phyloP scores from a whole-genome alignment of 495 filamentous ascomycete species.

The Penicillium antarcticum region DNA sequence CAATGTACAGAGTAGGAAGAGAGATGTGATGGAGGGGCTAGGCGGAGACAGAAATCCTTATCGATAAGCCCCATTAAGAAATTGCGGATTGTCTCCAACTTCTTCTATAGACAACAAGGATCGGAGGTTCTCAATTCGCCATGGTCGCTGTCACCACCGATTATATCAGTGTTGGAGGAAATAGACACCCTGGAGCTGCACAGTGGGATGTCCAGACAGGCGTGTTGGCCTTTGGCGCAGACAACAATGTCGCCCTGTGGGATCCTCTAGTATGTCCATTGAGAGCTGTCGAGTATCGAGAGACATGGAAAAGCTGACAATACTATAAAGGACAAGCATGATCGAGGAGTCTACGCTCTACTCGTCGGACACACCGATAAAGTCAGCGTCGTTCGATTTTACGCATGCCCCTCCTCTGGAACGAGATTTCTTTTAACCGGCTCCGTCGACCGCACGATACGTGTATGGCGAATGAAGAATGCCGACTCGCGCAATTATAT shows the following conservation, averaged over 20 bases:
- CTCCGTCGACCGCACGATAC: slow-evolving; percentile 75
- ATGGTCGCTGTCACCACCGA: slow-evolving; percentile 49
- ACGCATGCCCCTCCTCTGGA: slow-evolving; percentile 48
- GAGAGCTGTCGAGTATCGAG: neutral
- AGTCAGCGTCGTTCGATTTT: slow-evolving; percentile 82
- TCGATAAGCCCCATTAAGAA: slow-evolving; percentile 41
- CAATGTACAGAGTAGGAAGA: neutral
- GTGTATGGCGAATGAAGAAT: slow-evolving; percentile 58
- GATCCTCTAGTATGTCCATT: slow-evolving; percentile 65
- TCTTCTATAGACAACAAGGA: neutral
- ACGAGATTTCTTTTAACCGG: slow-evolving; percentile 67
- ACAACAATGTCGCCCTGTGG: slow-evolving; percentile 87
- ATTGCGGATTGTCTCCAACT: slow-evolving; percentile 22
- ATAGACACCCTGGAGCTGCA: slow-evolving; percentile 82
- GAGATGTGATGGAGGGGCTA: slow-evolving; percentile 12
- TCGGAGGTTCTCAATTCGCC: slow-evolving; percentile 1
- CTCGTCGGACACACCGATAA: slow-evolving; percentile 78
- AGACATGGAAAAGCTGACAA: slow-evolving; percentile 4
- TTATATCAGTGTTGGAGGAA: slow-evolving; percentile 83
- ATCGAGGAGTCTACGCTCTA: slow-evolving; percentile 60
- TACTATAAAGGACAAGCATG: slow-evolving; percentile 40
- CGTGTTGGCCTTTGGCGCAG: slow-evolving; percentile 84
- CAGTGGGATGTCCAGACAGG: slow-evolving; percentile 78
- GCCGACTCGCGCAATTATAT: slow-evolving; percentile 27
- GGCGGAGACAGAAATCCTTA: slow-evolving; percentile 28